Evolutionary conservation across 139 green algal species (phyloP).

Genomic region (Chlamydomonas schloesseri): DNA sequence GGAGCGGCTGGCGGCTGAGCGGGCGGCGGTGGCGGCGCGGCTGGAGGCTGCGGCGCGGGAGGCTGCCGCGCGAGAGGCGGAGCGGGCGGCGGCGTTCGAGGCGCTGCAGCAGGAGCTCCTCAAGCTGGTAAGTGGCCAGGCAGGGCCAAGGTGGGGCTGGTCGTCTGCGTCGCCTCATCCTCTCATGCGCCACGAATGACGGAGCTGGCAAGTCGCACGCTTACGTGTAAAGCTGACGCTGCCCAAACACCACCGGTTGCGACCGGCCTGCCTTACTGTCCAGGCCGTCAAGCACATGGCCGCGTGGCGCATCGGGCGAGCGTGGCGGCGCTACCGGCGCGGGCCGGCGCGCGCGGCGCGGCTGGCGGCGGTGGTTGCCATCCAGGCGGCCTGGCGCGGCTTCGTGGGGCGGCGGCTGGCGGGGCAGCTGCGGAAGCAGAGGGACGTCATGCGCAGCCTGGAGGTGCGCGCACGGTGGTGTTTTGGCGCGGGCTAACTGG

Average conservation of each 20-base stretch:
- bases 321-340: slow-evolving; percentile 4
- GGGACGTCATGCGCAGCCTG: background rate
- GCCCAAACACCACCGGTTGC: too few relatives aligned
- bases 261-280: too few relatives aligned
- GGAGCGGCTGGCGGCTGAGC: background rate
- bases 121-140: background rate
- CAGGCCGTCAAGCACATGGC: slow-evolving; percentile 12
- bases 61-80: background rate
- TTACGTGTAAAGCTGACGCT: background rate
- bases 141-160: background rate
- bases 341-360: slow-evolving; percentile 1
- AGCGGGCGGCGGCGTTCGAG: background rate
- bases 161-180: background rate
- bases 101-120: background rate
- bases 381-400: slow-evolving; percentile 32
- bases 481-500: too few relatives aligned
- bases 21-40: background rate
- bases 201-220: too few relatives aligned
- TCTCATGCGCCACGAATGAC: background rate
- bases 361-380: background rate
- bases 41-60: background rate
- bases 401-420: background rate
- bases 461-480: background rate
- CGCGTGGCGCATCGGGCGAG: slow-evolving; percentile 6
- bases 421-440: background rate